These are phyloP conservation scores for Trichophyton verrucosum DNA, from an alignment of 2,329 filamentous ascomycete genomes.

Conservation along the genomic window DNA sequence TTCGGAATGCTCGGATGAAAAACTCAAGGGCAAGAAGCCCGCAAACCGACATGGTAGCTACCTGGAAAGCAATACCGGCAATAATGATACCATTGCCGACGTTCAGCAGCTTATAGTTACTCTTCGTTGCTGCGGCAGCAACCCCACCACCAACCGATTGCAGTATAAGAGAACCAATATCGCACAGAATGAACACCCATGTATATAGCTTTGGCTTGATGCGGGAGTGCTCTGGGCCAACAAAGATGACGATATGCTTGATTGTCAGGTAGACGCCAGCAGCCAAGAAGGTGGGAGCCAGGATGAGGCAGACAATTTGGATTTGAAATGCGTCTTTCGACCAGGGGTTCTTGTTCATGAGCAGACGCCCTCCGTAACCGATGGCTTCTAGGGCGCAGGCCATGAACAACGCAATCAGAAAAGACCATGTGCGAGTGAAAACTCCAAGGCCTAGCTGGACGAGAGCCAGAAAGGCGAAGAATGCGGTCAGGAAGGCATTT, in stretches of 20 bases:
- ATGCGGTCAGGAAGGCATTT: conserved; percentile 41
- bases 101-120: conserved; percentile 27
- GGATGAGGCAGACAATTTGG: conserved; percentile 44
- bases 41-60: conserved; percentile 36
- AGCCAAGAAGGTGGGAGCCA: conserved; percentile 45
- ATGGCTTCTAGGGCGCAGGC: conserved; percentile 41
- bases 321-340: conserved; percentile 38
- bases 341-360: conserved; percentile 44
- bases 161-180: conserved; percentile 46
- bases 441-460: conserved; percentile 40
- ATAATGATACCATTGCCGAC: conserved; percentile 46
- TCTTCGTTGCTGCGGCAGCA: conserved; percentile 39
- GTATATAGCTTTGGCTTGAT: conserved; percentile 42
- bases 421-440: conserved; percentile 44
- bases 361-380: conserved; percentile 45
- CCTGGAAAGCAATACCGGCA: conserved; percentile 46
- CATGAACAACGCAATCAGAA: conserved; percentile 37
- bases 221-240: conserved; percentile 39
- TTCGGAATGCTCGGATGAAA: conserved; percentile 30
- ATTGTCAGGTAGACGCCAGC: conserved; percentile 46
- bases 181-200: conserved; percentile 48
- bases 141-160: conserved; percentile 48
- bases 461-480: conserved; percentile 40
- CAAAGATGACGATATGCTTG: conserved; percentile 45
- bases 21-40: conserved; percentile 30